phyloP scores from a whole-genome alignment of 306 rosid genomes.

The Castanopsis chinensis region DNA sequence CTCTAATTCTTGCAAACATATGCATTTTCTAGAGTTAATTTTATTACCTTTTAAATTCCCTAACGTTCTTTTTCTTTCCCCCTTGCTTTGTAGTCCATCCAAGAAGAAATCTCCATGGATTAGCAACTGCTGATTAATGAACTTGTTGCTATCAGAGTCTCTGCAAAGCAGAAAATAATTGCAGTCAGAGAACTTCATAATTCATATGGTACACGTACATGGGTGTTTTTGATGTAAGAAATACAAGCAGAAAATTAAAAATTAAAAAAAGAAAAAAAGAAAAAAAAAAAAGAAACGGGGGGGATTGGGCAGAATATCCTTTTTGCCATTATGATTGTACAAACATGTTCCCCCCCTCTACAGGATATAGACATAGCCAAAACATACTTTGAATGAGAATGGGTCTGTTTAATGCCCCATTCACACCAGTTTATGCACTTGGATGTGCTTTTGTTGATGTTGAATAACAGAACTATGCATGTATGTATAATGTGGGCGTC shows the following conservation, averaged over 20 bases:
- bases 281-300: neutral
- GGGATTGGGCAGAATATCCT: neutral
- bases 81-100: conserved; percentile 16
- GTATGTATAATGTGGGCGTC: no score
- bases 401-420: no score
- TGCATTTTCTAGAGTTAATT: neutral
- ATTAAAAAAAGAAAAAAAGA: neutral
- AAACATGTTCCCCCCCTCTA: neutral
- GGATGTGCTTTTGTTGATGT: no score
- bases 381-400: no score
- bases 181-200: neutral
- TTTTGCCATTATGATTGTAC: neutral
- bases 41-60: neutral
- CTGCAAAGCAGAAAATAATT: neutral
- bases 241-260: neutral
- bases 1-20: neutral
- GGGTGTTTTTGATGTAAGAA: neutral
- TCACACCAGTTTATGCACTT: no score
- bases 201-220: neutral
- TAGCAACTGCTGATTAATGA: conserved; percentile 1
- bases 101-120: neutral
- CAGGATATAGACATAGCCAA: neutral
- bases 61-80: neutral
- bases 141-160: neutral
- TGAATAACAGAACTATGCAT: no score